Base-by-base conservation (phyloP, 1,284 basidiomycete genomes). In the Chalciporus sp. region DNA sequence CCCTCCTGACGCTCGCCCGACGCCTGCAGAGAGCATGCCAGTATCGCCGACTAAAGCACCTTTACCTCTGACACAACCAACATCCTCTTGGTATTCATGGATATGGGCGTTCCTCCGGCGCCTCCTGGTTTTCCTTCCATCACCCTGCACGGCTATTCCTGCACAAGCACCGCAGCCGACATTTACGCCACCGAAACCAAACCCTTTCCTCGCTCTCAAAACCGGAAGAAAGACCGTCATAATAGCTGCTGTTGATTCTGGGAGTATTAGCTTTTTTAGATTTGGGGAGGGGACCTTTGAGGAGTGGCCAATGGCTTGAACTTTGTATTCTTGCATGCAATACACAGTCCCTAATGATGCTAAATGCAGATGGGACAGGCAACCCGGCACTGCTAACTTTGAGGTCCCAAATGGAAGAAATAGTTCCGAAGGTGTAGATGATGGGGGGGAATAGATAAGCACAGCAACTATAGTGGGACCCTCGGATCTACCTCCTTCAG, bases 261-360 rank as follows among this genome's bases (percentile, higher is more conserved):
- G 95, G 7, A 94, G 84, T 58, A 90, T 90, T 26, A 91, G 91
- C 55, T 93, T 98, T 77, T 88, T 95, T 69, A 76, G 92, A 42
- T 95, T 98, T 63, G 89, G 91, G 1, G 83, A 95, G 65, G 88
- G 92, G 0, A 87, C 83, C 11, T 98, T 99, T 71, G 85, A 82
- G 48, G 86, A 90, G 58, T 88, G 88, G 80, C 84, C 90, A 0
- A 88, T 67, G 66, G 37, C 40, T 10, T 69, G 69, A 52, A 6
- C 16, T 14, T 20, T 47, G 14, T 11, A 29, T 35, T 35, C 33
- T 29, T 29, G 28, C 26, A 23, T 6, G 23, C 23, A 23, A 23
- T 23, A 23, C 23, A 23, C 23, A 6, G 23, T 23, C 23, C 23
- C 23, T 29, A 7, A 29, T 29, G 28, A 9, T 29, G 28, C 23